A percentile compares a stretch with the other conserved stretches of the same genome.
phyloP scores from a whole-genome alignment of 2,329 filamentous ascomycete species.

The Penicillium occitanis region DNA sequence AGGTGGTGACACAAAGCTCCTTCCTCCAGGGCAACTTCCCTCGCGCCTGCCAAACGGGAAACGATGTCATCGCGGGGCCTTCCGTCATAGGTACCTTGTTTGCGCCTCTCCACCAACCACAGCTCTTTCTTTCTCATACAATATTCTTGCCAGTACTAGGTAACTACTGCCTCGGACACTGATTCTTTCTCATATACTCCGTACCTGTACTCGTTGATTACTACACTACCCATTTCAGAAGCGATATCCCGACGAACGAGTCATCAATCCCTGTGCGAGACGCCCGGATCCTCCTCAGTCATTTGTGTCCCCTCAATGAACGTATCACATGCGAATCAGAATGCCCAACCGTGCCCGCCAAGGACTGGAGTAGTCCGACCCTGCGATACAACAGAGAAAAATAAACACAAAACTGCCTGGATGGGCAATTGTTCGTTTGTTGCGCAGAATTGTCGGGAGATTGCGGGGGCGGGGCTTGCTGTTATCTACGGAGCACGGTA shows the following conservation, averaged over 20 bases:
- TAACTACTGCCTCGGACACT: too few relatives aligned
- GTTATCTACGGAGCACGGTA: conserved; percentile 10
- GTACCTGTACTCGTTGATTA: background rate
- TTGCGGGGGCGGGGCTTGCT: conserved; percentile 16
- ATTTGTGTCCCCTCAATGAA: background rate
- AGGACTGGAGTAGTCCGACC: conserved; percentile 9
- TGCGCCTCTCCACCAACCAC: background rate
- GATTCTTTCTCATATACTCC: too few relatives aligned
- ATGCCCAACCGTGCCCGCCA: conserved; percentile 3
- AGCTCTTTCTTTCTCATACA: background rate
- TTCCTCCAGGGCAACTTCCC: background rate
- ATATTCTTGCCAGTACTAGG: background rate
- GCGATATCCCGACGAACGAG: conserved; percentile 4
- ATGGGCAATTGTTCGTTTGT: background rate
- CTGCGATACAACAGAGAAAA: conserved; percentile 15
- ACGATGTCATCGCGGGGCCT: conserved; percentile 23
- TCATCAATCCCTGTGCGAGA: background rate
- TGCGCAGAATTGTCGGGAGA: conserved; percentile 9
- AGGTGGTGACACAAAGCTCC: conserved; percentile 21
- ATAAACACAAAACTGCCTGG: background rate
- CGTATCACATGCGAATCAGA: conserved; percentile 13
- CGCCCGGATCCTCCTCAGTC: conserved; percentile 9
- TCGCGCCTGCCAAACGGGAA: conserved; percentile 7
- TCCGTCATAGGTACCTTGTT: conserved; percentile 12
- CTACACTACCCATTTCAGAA: background rate